These are phyloP conservation scores for Gonapodya sp. DNA, from an alignment of 192 early-diverging fungal species.

Conservation along the genomic window DNA sequence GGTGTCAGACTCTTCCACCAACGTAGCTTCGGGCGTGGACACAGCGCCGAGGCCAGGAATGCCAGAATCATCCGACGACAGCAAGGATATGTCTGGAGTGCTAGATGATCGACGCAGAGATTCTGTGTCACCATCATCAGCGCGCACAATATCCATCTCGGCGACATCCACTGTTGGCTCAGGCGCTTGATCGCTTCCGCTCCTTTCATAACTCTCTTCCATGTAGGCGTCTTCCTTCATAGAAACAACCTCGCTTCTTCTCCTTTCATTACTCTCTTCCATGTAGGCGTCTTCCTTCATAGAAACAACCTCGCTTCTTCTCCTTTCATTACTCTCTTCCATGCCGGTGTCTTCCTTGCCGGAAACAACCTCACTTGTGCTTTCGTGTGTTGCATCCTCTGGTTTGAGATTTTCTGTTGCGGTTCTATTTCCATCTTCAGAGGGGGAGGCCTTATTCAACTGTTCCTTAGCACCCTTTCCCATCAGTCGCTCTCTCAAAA, in stretches of 20 bases:
- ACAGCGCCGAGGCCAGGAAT: not conserved
- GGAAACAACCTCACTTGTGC: slow-evolving; percentile 12
- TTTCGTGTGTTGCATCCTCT: not conserved
- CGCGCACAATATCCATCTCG: too few relatives aligned
- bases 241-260: slow-evolving; percentile 5
- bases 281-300: not conserved
- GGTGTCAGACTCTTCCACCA: slow-evolving; percentile 7
- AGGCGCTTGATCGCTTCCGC: not conserved
- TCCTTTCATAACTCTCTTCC: too few relatives aligned
- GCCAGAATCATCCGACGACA: not conserved
- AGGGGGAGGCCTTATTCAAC: not conserved
- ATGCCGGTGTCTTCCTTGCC: slow-evolving; percentile 40
- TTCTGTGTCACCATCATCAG: not conserved
- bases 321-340: slow-evolving; percentile 24
- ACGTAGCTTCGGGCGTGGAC: slow-evolving; percentile 3
- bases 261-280: slow-evolving; percentile 22
- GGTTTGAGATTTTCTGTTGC: not conserved
- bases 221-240: not conserved
- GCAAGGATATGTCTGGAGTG: not conserved
- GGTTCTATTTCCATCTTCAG: not conserved
- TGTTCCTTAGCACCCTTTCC: not conserved
- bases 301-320: slow-evolving; percentile 5
- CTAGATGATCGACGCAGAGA: not conserved
- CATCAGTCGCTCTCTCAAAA: not conserved
- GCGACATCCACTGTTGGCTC: too few relatives aligned